These are phyloP conservation scores for Epichloe festucae DNA, from an alignment of 2,329 filamentous ascomycete species.

Conservation along the genomic window DNA sequence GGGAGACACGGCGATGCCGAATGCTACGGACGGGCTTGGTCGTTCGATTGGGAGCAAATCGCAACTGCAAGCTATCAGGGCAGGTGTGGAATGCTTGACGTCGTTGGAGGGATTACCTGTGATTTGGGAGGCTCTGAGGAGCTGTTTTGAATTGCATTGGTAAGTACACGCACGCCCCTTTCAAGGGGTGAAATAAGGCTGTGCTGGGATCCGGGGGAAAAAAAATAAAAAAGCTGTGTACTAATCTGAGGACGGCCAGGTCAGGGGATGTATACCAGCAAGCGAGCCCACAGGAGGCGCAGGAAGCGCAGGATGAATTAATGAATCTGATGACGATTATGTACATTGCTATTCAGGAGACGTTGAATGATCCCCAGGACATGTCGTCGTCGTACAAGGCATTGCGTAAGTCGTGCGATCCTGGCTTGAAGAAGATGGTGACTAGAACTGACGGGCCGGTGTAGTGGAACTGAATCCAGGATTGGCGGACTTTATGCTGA, in stretches of 20 bases:
- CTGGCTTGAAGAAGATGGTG: neutral
- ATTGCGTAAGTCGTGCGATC: slow-evolving; percentile 30
- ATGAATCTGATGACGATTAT: slow-evolving; percentile 51
- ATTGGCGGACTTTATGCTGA: slow-evolving; percentile 59
- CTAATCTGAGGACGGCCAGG: slow-evolving; percentile 19
- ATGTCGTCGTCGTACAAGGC: slow-evolving; percentile 33
- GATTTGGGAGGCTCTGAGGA: slow-evolving; percentile 37
- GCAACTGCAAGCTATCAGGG: slow-evolving; percentile 47
- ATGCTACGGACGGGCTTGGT: slow-evolving; percentile 25
- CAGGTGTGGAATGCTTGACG: slow-evolving; percentile 37
- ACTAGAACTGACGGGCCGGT: neutral
- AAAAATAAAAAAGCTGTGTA: too few relatives aligned
- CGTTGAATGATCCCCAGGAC: slow-evolving; percentile 37
- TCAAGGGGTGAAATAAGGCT: too few relatives aligned
- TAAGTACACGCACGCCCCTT: slow-evolving; percentile 15
- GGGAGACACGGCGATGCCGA: slow-evolving; percentile 50
- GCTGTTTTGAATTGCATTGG: slow-evolving; percentile 40
- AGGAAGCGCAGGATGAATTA: slow-evolving; percentile 46
- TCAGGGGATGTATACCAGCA: slow-evolving; percentile 33
- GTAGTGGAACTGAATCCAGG: slow-evolving; percentile 50
- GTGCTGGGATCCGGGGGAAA: neutral
- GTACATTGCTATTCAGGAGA: slow-evolving; percentile 46
- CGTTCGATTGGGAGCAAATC: slow-evolving; percentile 38
- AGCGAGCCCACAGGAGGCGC: slow-evolving; percentile 34
- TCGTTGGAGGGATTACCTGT: slow-evolving; percentile 36